Evolutionary conservation across 768 basidiomycete species (phyloP).

Genomic region (Pleurotus sapidus): DNA sequence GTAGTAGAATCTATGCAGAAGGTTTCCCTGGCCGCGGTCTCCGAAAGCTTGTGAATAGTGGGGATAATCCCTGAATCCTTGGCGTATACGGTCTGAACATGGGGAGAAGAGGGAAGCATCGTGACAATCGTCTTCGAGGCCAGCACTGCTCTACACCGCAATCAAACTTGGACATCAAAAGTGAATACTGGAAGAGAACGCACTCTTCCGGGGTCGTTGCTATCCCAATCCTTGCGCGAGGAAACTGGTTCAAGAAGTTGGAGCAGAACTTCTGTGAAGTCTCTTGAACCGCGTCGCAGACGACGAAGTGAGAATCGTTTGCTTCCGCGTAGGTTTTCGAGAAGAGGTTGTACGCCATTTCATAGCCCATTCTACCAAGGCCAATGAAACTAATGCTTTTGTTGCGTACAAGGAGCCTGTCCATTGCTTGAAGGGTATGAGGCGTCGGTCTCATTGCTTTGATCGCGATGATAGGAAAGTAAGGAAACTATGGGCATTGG

Average conservation of each 20-base stretch:
- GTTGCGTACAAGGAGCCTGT: slow-evolving; percentile 32
- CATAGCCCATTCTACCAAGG: slow-evolving; percentile 84
- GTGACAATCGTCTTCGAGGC: slow-evolving; percentile 72
- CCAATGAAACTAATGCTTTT: slow-evolving; percentile 78
- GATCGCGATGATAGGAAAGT: neutral
- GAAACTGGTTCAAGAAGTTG: slow-evolving; percentile 54
- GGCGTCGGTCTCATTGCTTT: slow-evolving; percentile 49
- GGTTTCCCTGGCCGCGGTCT: slow-evolving; percentile 35
- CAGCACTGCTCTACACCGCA: slow-evolving; percentile 50
- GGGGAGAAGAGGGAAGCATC: slow-evolving; percentile 91
- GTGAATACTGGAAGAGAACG: slow-evolving; percentile 26
- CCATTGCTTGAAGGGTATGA: slow-evolving; percentile 36
- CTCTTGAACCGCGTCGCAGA: slow-evolving; percentile 74
- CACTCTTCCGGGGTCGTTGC: slow-evolving; percentile 72
- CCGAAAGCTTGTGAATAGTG: slow-evolving; percentile 49
- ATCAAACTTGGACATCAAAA: slow-evolving; percentile 11
- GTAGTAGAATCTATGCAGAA: slow-evolving; percentile 91
- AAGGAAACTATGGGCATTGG: neutral
- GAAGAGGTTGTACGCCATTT: slow-evolving; percentile 86
- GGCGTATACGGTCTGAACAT: slow-evolving; percentile 76
- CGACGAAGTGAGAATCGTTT: slow-evolving; percentile 58
- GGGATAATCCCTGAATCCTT: slow-evolving; percentile 58
- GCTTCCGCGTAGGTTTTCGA: slow-evolving; percentile 56
- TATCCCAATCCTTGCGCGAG: slow-evolving; percentile 55
- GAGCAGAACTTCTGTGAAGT: slow-evolving; percentile 53